A percentile compares a stretch with the other conserved stretches of the same genome.
phyloP scores from a whole-genome alignment of 768 basidiomycete genomes.

The Baorangia bicolor region DNA sequence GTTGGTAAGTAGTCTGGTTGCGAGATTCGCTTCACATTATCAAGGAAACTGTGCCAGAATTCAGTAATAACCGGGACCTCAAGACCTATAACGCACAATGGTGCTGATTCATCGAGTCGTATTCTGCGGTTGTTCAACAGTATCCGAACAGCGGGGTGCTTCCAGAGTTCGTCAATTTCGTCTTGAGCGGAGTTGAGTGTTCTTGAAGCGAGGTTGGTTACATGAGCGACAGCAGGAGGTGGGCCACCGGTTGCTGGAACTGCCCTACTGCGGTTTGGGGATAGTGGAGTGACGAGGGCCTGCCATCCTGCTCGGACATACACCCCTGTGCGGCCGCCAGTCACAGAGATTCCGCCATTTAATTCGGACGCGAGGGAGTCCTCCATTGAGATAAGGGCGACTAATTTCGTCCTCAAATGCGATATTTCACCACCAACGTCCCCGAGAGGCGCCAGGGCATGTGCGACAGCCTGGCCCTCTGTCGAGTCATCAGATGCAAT shows the following conservation, averaged over 20 bases:
- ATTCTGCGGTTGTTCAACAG: slow-evolving; percentile 58
- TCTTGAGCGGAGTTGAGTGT: slow-evolving; percentile 48
- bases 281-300: slow-evolving; percentile 45
- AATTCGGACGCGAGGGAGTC: slow-evolving; percentile 67
- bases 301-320: slow-evolving; percentile 78
- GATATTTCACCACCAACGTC: slow-evolving; percentile 46
- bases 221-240: slow-evolving; percentile 35
- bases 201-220: slow-evolving; percentile 54
- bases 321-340: slow-evolving; percentile 59
- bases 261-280: slow-evolving; percentile 42
- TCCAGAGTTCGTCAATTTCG: slow-evolving; percentile 66
- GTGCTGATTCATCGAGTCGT: slow-evolving; percentile 70
- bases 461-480: slow-evolving; percentile 32
- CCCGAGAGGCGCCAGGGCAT: slow-evolving; percentile 32
- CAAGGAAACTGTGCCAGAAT: slow-evolving; percentile 55
- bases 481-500: slow-evolving; percentile 26
- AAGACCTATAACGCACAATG: slow-evolving; percentile 52
- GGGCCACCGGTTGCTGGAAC: slow-evolving; percentile 34
- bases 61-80: not conserved
- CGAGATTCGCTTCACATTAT: slow-evolving; percentile 61
- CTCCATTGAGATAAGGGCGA: slow-evolving; percentile 66
- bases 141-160: slow-evolving; percentile 60
- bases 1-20: slow-evolving; percentile 69
- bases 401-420: slow-evolving; percentile 51
- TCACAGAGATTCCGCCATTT: slow-evolving; percentile 59